Conservation (phyloP, 306 rosid species). For the Inga oerstediana region DNA sequence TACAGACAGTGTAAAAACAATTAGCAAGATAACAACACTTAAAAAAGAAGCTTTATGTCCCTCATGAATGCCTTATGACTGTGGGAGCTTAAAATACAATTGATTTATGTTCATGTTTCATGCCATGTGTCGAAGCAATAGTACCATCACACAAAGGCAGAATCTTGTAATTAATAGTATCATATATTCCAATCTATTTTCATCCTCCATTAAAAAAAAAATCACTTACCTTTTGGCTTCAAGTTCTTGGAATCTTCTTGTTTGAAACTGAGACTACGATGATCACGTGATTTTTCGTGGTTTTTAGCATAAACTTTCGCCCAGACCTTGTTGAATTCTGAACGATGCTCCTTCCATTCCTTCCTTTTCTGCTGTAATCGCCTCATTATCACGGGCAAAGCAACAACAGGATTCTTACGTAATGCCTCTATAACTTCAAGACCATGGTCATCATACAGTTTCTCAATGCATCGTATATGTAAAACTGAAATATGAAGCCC, state of each 20-base stretch:
- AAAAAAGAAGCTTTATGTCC: background rate
- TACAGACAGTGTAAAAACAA: constrained; percentile 25
- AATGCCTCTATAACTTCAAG: constrained; percentile 87
- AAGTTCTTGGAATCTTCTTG: constrained; percentile 95
- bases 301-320: constrained; percentile 88
- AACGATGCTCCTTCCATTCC: constrained; percentile 87
- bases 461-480: constrained; percentile 90
- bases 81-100: background rate
- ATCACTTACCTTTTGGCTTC: constrained; percentile 76
- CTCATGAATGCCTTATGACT: too few species aligned
- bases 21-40: constrained; percentile 19
- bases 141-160: too few species aligned
- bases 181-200: background rate
- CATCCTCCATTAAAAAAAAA: background rate
- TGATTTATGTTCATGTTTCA: too few species aligned
- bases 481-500: constrained; percentile 56
- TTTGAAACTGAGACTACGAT: constrained; percentile 95
- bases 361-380: constrained; percentile 93
- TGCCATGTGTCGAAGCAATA: too few species aligned
- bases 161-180: background rate
- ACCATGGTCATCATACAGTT: constrained; percentile 94
- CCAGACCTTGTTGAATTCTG: constrained; percentile 94
- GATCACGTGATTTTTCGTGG: constrained; percentile 91
- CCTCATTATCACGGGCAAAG: constrained; percentile 76
- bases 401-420: constrained; percentile 77